phyloP scores from a whole-genome alignment of 2,329 filamentous ascomycete genomes.

The Ilyonectria mors-panacis region DNA sequence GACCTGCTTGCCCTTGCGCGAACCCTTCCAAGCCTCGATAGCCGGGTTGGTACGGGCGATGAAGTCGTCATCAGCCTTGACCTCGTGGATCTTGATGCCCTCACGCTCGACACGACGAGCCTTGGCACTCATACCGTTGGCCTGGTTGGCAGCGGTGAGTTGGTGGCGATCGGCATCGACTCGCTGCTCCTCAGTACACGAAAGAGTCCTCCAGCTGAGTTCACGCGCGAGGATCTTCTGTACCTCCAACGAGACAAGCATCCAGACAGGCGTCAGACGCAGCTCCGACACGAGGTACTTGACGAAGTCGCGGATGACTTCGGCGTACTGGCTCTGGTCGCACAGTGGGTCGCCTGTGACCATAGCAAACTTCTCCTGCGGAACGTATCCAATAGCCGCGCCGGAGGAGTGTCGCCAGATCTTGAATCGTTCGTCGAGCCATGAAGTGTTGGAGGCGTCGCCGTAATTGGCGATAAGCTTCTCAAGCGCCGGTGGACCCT shows the following conservation, averaged over 20 bases:
- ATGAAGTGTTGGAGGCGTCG: slow-evolving; percentile 93
- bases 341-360: slow-evolving; percentile 91
- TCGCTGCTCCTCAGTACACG: slow-evolving; percentile 90
- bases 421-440: slow-evolving; percentile 90
- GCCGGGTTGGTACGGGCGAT: slow-evolving; percentile 78
- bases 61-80: slow-evolving; percentile 79
- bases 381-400: slow-evolving; percentile 87
- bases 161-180: slow-evolving; percentile 83
- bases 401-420: slow-evolving; percentile 91
- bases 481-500: slow-evolving; percentile 80
- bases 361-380: slow-evolving; percentile 83
- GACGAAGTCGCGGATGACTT: slow-evolving; percentile 82
- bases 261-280: slow-evolving; percentile 85
- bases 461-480: slow-evolving; percentile 96
- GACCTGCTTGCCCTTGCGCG: slow-evolving; percentile 87
- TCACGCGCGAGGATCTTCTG: slow-evolving; percentile 86
- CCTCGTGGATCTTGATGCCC: slow-evolving; percentile 84
- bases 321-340: slow-evolving; percentile 81
- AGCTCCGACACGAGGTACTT: slow-evolving; percentile 80
- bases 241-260: slow-evolving; percentile 84
- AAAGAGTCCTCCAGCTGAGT: slow-evolving; percentile 90
- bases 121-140: slow-evolving; percentile 75
- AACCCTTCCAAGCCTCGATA: slow-evolving; percentile 84
- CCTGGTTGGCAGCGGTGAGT: slow-evolving; percentile 53
- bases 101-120: slow-evolving; percentile 85